Evolutionary conservation across 306 rosid species (phyloP).

Genomic region (Cyamopsis tetragonoloba): DNA sequence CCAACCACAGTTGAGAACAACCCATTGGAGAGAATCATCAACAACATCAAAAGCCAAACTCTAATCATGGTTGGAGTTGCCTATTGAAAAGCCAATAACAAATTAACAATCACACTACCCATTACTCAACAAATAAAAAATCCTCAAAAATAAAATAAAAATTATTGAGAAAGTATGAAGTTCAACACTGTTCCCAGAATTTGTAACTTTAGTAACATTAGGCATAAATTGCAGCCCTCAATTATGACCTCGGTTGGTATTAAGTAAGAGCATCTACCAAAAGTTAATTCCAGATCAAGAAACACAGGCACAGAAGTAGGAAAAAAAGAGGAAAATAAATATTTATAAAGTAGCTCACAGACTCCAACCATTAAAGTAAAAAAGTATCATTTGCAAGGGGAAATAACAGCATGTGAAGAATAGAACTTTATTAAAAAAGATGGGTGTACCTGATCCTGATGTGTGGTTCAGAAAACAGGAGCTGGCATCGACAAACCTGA

Average conservation of each 20-base stretch:
- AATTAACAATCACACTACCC: constrained; percentile 35
- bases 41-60: constrained; percentile 42
- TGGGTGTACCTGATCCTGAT: not conserved
- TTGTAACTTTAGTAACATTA: not conserved
- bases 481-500: not conserved
- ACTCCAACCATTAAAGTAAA: constrained; percentile 1
- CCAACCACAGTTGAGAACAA: constrained; percentile 47
- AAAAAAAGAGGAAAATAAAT: no score
- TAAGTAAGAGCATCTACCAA: not conserved
- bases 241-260: not conserved
- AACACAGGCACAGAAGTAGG: constrained; percentile 5
- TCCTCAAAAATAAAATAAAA: not conserved
- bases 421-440: not conserved
- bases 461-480: not conserved
- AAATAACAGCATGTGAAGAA: not conserved
- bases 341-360: no score
- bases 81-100: constrained; percentile 4
- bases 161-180: not conserved
- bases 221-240: not conserved
- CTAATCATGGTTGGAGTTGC: constrained; percentile 43
- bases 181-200: constrained; percentile 5
- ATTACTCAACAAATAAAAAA: constrained; percentile 36
- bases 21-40: constrained; percentile 42
- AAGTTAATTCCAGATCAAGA: not conserved
- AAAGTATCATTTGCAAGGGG: constrained; percentile 4